Conservation (phyloP, 202 grass and related monocot species). For the Hordeum pubiflorum region DNA sequence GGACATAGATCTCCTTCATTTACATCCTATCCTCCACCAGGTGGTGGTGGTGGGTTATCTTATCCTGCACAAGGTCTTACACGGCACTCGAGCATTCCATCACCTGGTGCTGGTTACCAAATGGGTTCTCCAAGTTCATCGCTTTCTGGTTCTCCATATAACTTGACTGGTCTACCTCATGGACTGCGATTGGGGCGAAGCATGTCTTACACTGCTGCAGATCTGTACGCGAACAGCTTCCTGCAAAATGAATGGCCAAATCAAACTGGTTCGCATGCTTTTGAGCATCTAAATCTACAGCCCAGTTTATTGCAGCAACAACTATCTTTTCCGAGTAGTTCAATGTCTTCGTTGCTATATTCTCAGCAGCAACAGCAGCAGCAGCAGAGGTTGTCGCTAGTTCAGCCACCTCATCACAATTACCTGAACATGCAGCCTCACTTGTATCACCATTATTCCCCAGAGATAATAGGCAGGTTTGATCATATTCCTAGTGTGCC, state of each 20-base stretch:
- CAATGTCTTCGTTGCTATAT: conserved; percentile 45
- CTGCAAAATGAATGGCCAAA: conserved; percentile 44
- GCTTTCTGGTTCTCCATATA: conserved; percentile 46
- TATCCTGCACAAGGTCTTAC: conserved; percentile 48
- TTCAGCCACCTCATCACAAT: conserved; percentile 38
- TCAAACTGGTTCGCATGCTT: conserved; percentile 28
- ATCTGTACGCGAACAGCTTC: conserved; percentile 20
- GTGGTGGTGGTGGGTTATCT: conserved; percentile 20
- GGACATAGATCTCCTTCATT: conserved; percentile 41
- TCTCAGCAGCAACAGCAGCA: conserved; percentile 61
- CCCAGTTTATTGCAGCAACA: conserved; percentile 42
- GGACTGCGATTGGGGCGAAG: conserved; percentile 35
- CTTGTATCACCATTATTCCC: conserved; percentile 37
- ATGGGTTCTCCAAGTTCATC: conserved; percentile 48
- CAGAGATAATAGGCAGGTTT: conserved; percentile 36
- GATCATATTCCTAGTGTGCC: conserved; percentile 40
- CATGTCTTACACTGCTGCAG: conserved; percentile 35
- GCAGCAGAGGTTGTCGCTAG: conserved; percentile 47
- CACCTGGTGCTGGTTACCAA: conserved; percentile 45
- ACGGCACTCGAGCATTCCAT: conserved; percentile 73
- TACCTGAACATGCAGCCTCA: conserved; percentile 52
- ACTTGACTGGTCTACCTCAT: conserved; percentile 36
- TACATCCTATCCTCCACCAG: conserved; percentile 49
- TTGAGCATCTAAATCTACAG: conserved; percentile 36
- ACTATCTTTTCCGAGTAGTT: conserved; percentile 38